These are phyloP conservation scores for Trypanosoma conorhini DNA, from an alignment of 208 protist species.

Conservation along the genomic window DNA sequence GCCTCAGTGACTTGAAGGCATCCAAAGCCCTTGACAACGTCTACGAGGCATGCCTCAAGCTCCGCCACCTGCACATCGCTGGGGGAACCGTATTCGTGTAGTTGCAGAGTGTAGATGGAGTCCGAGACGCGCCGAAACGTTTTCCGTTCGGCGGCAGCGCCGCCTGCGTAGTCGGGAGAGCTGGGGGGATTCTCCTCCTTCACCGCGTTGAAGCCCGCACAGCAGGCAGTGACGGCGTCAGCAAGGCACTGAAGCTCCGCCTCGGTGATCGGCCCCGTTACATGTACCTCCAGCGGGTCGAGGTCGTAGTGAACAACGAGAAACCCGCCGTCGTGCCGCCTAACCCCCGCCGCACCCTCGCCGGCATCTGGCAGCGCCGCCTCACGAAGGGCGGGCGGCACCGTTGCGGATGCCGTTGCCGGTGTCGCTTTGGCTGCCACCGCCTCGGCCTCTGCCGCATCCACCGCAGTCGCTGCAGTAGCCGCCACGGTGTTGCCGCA, in stretches of 20 bases:
- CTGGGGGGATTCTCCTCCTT: neutral
- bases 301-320: conserved; percentile 67
- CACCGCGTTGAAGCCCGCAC: neutral
- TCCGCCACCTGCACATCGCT: neutral
- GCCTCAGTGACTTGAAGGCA: conserved; percentile 10
- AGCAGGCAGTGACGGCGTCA: conserved; percentile 45
- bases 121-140: neutral
- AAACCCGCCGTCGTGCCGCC: conserved; percentile 7
- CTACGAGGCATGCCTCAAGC: conserved; percentile 16
- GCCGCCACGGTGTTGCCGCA: neutral
- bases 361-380: too few relatives aligned
- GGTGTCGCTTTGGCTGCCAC: neutral
- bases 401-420: conserved; percentile 8
- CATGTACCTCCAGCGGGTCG: conserved; percentile 48
- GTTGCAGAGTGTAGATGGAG: neutral
- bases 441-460: conserved; percentile 2
- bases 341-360: neutral
- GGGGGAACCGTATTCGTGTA: neutral
- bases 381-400: neutral
- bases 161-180: neutral
- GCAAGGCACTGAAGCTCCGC: conserved; percentile 48
- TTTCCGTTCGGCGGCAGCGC: too few relatives aligned
- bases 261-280: conserved; percentile 42
- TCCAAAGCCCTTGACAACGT: conserved; percentile 6
- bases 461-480: neutral